Evolutionary conservation across 257 asterid genomes (phyloP), one percentile per base, ranked within the genome.

Genomic region (Ballota nigra): DNA sequence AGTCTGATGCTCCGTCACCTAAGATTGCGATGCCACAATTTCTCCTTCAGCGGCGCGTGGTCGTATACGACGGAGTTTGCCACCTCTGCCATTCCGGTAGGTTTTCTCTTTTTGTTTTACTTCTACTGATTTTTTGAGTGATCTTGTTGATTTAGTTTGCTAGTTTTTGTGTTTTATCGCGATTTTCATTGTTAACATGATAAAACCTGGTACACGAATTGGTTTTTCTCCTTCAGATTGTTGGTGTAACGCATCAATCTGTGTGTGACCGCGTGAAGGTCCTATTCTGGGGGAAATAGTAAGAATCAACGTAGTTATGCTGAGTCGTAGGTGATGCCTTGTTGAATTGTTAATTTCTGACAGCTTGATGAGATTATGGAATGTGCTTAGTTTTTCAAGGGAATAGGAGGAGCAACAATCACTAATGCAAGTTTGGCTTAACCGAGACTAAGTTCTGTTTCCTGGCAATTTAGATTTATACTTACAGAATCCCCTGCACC

Each of bases 31-130:
- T 40, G 81, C 33, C n/a, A 11, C 95, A 88, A 0, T 47, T 68
- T 36, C 73, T 80, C 56, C 92, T 94, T 13, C 94, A 79, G 77
- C 96, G 90, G 7, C 84, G 98, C 38, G 97, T 91, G 10, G 85
- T 94, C 68, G 82, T 94, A 2, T 89, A 91, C 84, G 97, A 94
- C 81, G 97, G 96, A 78, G 95, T 94, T 75, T 94, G 97, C 74
- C 96, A 89, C 71, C 92, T 91, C 33, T 89, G 97, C 77, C 97
- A 91, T 81, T 51, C 67, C 26, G 96, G 98, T 93, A 47, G 28
- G 18, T 61, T 49, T 36, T 34, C 24, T 0, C 15, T 18, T 33
- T 23, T 55, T 26, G 29, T 26, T 26, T 3, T 26, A 26, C 2
- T 20, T 22, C 4, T 1, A 18, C 10, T 20, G 29, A 12, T 55